Conservation (phyloP, 169 alveolate genomes). For the Hepatocystis sp. region DNA sequence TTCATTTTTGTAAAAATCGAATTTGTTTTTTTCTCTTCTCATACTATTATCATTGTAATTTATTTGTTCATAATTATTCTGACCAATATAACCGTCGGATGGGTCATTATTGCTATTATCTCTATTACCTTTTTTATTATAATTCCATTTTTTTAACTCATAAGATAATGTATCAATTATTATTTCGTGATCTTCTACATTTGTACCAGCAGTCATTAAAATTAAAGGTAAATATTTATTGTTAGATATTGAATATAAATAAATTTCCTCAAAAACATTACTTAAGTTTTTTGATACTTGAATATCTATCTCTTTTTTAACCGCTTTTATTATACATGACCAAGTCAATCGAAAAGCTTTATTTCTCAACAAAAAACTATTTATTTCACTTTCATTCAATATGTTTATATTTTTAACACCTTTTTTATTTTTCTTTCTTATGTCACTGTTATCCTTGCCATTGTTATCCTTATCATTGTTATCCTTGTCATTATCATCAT, state of each 20-base stretch:
- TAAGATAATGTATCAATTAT: conserved; percentile 51
- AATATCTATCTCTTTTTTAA: conserved; percentile 54
- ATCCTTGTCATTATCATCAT: background rate
- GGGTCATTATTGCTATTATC: background rate
- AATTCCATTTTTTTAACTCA: conserved; percentile 31
- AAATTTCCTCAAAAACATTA: conserved; percentile 49
- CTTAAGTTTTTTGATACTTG: conserved; percentile 55
- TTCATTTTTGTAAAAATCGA: background rate
- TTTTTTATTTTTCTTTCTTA: no score
- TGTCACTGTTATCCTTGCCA: no score
- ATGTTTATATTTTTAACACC: no score
- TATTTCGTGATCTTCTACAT: conserved; percentile 62
- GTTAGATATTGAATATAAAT: conserved; percentile 28
- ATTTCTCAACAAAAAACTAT: conserved; percentile 46
- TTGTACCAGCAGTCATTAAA: conserved; percentile 66
- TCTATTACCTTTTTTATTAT: no score
- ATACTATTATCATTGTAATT: background rate
- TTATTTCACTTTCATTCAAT: conserved; percentile 33
- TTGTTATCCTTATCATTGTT: no score
- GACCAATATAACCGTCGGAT: background rate
- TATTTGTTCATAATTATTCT: background rate
- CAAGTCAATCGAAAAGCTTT: conserved; percentile 60
- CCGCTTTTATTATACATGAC: conserved; percentile 27
- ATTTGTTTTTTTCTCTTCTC: background rate
- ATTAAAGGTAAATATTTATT: conserved; percentile 35